Evolutionary conservation across 495 filamentous ascomycete species (phyloP).

Genomic region (Lasiosphaeris hirsuta): DNA sequence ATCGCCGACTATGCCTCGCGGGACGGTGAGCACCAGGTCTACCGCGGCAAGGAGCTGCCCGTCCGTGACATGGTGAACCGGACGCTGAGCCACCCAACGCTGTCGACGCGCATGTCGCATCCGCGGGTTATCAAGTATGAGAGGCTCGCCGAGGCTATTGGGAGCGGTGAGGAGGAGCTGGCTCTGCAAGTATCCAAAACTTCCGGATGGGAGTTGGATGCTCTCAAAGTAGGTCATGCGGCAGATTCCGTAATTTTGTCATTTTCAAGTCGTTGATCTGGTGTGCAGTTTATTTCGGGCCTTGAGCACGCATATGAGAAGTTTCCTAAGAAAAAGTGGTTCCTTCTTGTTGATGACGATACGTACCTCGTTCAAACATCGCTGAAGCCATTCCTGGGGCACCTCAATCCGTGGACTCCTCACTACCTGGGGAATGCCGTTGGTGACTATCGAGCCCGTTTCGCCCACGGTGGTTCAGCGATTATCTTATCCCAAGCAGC

Average conservation of each 20-base stretch:
- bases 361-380: conserved; percentile 44
- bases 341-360: conserved; percentile 46
- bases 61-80: conserved; percentile 36
- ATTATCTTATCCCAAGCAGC: conserved; percentile 43
- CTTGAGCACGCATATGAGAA: conserved; percentile 41
- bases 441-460: conserved; percentile 44
- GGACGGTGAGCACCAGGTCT: conserved; percentile 10
- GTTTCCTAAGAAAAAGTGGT: conserved; percentile 48
- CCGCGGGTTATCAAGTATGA: conserved; percentile 37
- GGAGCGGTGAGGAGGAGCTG: conserved; percentile 31
- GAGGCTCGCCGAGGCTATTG: conserved; percentile 33
- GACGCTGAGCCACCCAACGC: conserved; percentile 22
- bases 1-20: conserved; percentile 37
- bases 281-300: conserved; percentile 38
- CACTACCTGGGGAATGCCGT: conserved; percentile 50
- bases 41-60: conserved; percentile 27
- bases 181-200: conserved; percentile 31
- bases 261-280: background rate
- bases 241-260: background rate
- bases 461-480: conserved; percentile 48
- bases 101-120: conserved; percentile 15
- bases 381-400: conserved; percentile 34
- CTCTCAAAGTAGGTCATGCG: conserved; percentile 38
- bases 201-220: conserved; percentile 48
- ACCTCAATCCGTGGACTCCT: conserved; percentile 37